A percentile compares a stretch with the other conserved stretches of the same genome.
Conservation (phyloP, 805 yeast genomes). For the Priceomyces melissophilus region DNA sequence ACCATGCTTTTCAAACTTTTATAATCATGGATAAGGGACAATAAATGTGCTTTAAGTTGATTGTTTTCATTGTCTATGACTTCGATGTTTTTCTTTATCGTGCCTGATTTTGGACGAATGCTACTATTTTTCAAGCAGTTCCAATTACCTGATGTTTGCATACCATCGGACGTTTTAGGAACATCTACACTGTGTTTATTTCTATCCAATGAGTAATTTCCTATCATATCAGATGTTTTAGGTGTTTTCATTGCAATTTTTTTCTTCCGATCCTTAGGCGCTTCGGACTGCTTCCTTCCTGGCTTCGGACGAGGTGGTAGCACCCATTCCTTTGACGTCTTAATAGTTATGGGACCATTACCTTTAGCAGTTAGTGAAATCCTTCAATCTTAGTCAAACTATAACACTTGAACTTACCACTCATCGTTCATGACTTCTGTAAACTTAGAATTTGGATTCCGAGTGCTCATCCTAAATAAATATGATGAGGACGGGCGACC, state of each 20-base stretch:
- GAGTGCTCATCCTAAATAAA: conserved; percentile 2
- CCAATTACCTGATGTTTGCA: not conserved
- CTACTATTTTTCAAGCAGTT: not conserved
- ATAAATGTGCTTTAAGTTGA: conserved; percentile 30
- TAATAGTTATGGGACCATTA: conserved; percentile 18
- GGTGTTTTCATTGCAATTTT: not conserved
- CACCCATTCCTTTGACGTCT: conserved; percentile 78
- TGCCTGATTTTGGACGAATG: not conserved
- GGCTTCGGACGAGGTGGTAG: conserved; percentile 58
- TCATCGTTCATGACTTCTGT: conserved; percentile 3
- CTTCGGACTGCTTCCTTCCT: conserved; percentile 25
- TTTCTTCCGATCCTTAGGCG: conserved; percentile 5
- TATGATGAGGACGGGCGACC: conserved; percentile 6
- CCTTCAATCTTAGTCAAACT: too few species aligned
- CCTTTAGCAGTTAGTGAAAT: conserved; percentile 4
- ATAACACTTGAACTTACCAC: conserved; percentile 1
- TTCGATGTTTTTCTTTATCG: conserved; percentile 7
- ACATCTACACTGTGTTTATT: not conserved
- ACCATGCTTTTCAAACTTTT: conserved; percentile 32
- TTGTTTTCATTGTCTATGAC: conserved; percentile 31
- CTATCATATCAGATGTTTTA: not conserved
- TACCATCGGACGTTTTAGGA: not conserved
- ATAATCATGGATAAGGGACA: conserved; percentile 39
- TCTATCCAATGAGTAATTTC: too few species aligned
- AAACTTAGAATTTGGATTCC: not conserved